These are phyloP conservation scores for Cordyceps farinosa DNA, from an alignment of 2,329 filamentous ascomycete species.

Conservation along the genomic window DNA sequence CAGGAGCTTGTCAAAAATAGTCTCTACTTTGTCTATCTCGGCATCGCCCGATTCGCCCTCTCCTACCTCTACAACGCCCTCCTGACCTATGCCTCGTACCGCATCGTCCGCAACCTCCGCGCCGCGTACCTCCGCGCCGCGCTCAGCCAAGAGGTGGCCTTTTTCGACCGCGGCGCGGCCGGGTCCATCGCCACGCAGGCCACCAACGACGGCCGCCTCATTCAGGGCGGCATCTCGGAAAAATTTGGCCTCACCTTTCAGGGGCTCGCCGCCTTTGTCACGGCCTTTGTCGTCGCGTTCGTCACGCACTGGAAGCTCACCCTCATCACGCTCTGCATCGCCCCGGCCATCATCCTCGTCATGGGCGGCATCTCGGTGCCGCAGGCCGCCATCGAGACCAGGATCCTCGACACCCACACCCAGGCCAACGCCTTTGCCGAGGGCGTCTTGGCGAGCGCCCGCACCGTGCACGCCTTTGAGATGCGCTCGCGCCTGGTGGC, in stretches of 20 bases:
- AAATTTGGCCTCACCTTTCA: constrained; percentile 40
- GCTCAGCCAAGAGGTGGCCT: constrained; percentile 48
- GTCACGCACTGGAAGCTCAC: constrained; percentile 43
- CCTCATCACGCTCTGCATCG: constrained; percentile 34
- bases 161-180: constrained; percentile 42
- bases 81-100: constrained; percentile 48
- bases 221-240: constrained; percentile 39
- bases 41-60: constrained; percentile 49
- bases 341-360: constrained; percentile 29
- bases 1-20: constrained; percentile 25
- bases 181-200: constrained; percentile 42
- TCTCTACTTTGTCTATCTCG: constrained; percentile 57
- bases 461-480: constrained; percentile 43
- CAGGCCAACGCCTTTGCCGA: constrained; percentile 36
- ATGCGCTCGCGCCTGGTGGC: constrained; percentile 36
- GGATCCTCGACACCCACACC: constrained; percentile 34
- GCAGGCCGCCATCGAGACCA: constrained; percentile 32
- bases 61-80: constrained; percentile 44
- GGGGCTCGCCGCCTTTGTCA: constrained; percentile 35
- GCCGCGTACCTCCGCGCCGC: constrained; percentile 48
- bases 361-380: constrained; percentile 28
- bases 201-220: constrained; percentile 42
- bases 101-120: constrained; percentile 47
- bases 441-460: constrained; percentile 35
- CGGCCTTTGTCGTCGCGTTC: constrained; percentile 39